Base-by-base conservation (phyloP, 306 rosid species). In the Nissolia schottii region DNA sequence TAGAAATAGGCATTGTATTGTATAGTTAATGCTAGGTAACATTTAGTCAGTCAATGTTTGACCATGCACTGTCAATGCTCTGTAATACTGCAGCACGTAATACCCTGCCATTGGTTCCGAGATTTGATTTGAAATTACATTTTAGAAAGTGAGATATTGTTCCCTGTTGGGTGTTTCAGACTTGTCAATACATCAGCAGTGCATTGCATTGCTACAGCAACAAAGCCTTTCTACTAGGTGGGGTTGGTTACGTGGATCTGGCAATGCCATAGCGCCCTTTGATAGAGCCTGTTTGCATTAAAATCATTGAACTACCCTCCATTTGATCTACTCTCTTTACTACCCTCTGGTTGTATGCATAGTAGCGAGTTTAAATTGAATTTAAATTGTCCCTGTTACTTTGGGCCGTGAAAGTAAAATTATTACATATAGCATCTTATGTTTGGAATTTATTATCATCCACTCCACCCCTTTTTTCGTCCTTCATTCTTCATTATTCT, bases 321-420 rank as follows among this genome's bases (percentile, higher is more conserved):
- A n/a, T n/a, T n/a, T n/a, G n/a, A n/a, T n/a, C n/a, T n/a, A n/a
- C n/a, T n/a, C n/a, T n/a, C n/a, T n/a, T n/a, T n/a, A n/a, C n/a
- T n/a, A n/a, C n/a, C 49, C 53, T 23, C 31, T 73, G 46, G 48
- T 18, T 53, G 25, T 73, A 19, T 45, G 63, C 56, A 15, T 28
- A 24, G 14, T 28, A 50, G 25, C 41, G 51, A 61, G 69, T 57
- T 35, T 62, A 13, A 51, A 16, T 67, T 79, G 25, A 61, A 74
- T 57, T 35, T 62, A 13, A 51, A 16, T 67, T 79, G 25, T 4
- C 3, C 73, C 46, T 51, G 32, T 29, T 72, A 24, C 54, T 53
- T 48, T 32, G 10, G 40, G 40, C 2, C 9, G 12, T 41, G 16
- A 64, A 31, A 18, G 37, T 51, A 6, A 58, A n/a, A n/a, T 25